Conservation (phyloP, 2,329 filamentous ascomycete species). For the Alternaria atra region DNA sequence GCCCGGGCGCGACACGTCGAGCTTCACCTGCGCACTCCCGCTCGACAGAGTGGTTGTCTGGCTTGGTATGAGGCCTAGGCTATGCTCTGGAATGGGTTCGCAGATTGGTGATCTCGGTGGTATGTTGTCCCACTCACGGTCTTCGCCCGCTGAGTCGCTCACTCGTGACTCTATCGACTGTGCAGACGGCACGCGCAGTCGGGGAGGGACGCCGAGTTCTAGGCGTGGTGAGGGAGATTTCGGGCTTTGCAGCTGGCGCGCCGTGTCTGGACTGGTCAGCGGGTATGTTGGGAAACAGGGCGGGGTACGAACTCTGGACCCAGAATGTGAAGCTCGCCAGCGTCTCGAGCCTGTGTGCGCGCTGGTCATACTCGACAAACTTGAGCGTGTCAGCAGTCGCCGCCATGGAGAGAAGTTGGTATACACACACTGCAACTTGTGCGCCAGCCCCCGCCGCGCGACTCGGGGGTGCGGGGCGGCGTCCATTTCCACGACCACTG, state of each 20-base stretch:
- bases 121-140: slow-evolving; percentile 51
- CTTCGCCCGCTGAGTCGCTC: slow-evolving; percentile 71
- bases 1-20: slow-evolving; percentile 87
- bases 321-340: slow-evolving; percentile 95
- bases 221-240: slow-evolving; percentile 72
- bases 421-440: slow-evolving; percentile 83
- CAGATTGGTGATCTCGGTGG: slow-evolving; percentile 59
- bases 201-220: slow-evolving; percentile 75
- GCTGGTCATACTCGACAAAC: slow-evolving; percentile 97
- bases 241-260: slow-evolving; percentile 51
- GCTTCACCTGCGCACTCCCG: slow-evolving; percentile 65
- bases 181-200: slow-evolving; percentile 82
- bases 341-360: slow-evolving; percentile 86
- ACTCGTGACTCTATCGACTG: slow-evolving; percentile 87
- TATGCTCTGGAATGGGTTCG: slow-evolving; percentile 60
- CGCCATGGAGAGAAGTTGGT: slow-evolving; percentile 35
- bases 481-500: slow-evolving; percentile 98
- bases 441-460: slow-evolving; percentile 90
- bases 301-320: slow-evolving; percentile 74
- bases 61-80: slow-evolving; percentile 53
- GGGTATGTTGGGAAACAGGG: neutral
- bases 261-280: slow-evolving; percentile 46
- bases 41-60: slow-evolving; percentile 51
- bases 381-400: slow-evolving; percentile 50
- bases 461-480: slow-evolving; percentile 81